Evolutionary conservation across 2,329 filamentous ascomycete genomes (phyloP), one percentile per base, ranked within the genome.

Genomic region (Fusarium sp.): DNA sequence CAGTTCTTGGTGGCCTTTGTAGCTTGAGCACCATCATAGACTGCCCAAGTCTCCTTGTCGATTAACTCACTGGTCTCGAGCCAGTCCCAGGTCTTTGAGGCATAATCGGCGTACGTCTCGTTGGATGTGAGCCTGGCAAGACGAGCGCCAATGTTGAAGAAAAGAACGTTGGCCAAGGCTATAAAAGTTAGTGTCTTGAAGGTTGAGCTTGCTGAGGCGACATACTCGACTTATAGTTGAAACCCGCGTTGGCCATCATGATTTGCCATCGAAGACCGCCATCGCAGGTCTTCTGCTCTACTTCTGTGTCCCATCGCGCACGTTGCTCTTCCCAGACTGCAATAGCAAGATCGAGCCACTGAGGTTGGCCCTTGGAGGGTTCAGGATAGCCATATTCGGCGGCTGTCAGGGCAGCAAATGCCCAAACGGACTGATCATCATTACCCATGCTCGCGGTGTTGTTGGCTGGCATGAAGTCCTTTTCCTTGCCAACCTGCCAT

Each of bases 191-290:
- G 20, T 56, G 7, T 3, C 2, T 7, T 12, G 14, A 3, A 29
- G 12, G 1, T 1, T 13, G 2, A 18, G 2, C 3, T 4, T 38
- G 2, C 10, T 7, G 1, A 9, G 18, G 7, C 2, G 11, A 77
- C 82, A 15, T 78, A 86, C 84, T 85, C 76, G 90, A 90, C 79
- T 91, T 96, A 84, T 94, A 94, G 75, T 90, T 86, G 78, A 93
- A 95, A n/a, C 93, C 93, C 22, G 84, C 85, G 77, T 94, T 94
- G 73, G 90, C 90, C 5, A 87, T 83, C 70, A 90, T 92, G 56
- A 95, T 92, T 82, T 95, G 93, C 92, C 92, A 94, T 74, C 92
- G 85, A 93, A 91, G 83, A 91, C 86, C 65, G 1, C 84, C 80
- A 8, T 86, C 85, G 20, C 66, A 69, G 3, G 41, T 45, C 7